Evolutionary conservation across 1,284 basidiomycete genomes (phyloP).

Genomic region (Thecaphora thlaspeos): DNA sequence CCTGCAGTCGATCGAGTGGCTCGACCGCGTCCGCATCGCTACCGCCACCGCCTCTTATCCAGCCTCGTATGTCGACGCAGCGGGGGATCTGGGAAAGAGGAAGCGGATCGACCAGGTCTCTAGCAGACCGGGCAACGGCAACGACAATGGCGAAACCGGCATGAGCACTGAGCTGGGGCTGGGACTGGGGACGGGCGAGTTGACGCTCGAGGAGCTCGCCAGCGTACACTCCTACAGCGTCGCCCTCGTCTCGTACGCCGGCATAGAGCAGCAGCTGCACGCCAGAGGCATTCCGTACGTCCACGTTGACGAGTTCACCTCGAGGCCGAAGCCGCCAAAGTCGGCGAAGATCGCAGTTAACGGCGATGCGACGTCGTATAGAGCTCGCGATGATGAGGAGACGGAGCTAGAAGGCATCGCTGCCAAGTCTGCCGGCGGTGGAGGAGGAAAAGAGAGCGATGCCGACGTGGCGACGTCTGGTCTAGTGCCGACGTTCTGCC

Average conservation of each 20-base stretch:
- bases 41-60: neutral
- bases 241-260: conserved; percentile 83
- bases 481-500: conserved; percentile 76
- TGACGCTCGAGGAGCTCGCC: conserved; percentile 34
- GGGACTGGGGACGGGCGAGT: conserved; percentile 5
- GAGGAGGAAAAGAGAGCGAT: neutral
- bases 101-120: no score
- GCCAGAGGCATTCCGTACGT: conserved; percentile 74
- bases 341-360: no score
- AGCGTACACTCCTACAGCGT: conserved; percentile 60
- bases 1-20: conserved; percentile 43
- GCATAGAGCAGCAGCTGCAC: conserved; percentile 83
- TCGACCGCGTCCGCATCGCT: conserved; percentile 32
- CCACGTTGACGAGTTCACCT: conserved; percentile 67
- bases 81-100: conserved; percentile 2
- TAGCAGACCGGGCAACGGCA: no score
- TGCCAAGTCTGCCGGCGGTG: no score
- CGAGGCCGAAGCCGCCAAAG: conserved; percentile 19
- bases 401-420: no score
- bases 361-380: no score
- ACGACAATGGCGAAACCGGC: neutral
- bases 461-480: conserved; percentile 66
- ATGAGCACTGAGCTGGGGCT: neutral
- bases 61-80: no score
- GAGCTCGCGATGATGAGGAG: no score